A percentile compares a stretch with the other conserved stretches of the same genome.
Conservation (phyloP, 2,329 filamentous ascomycete species). For the Pseudocercospora macadamiae region DNA sequence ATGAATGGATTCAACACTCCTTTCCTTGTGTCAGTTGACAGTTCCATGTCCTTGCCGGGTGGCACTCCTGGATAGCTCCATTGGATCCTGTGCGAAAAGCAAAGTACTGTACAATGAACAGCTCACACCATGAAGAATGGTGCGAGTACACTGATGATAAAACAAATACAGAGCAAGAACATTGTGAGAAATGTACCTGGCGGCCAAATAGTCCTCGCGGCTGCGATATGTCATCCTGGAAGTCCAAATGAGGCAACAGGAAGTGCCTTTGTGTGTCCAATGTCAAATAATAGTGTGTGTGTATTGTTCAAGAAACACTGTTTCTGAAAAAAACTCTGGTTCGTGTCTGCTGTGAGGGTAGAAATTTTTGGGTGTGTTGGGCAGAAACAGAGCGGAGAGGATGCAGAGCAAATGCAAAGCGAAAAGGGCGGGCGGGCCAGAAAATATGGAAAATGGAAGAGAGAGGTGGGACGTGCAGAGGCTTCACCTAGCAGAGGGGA, state of each 20-base stretch:
- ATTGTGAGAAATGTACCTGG: slow-evolving; percentile 40
- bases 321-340: slow-evolving; percentile 8
- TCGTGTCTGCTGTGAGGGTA: background rate
- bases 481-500: slow-evolving; percentile 12
- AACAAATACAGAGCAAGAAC: slow-evolving; percentile 22
- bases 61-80: background rate
- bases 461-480: slow-evolving; percentile 6
- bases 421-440: slow-evolving; percentile 11
- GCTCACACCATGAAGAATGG: slow-evolving; percentile 14
- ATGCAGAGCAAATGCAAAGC: slow-evolving; percentile 7
- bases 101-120: slow-evolving; percentile 18
- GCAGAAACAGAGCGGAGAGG: slow-evolving; percentile 26
- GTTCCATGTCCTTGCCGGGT: background rate
- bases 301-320: background rate
- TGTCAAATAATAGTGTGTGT: background rate
- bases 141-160: slow-evolving; percentile 25
- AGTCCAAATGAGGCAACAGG: slow-evolving; percentile 13
- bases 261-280: slow-evolving; percentile 2
- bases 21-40: too few species aligned
- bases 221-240: slow-evolving; percentile 44
- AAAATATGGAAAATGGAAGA: slow-evolving; percentile 14
- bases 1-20: too few species aligned
- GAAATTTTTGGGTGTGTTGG: slow-evolving; percentile 17
- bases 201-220: slow-evolving; percentile 40
- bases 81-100: slow-evolving; percentile 2